Conservation (phyloP, 1,284 basidiomycete genomes). For the Hymenochaete sp. region DNA sequence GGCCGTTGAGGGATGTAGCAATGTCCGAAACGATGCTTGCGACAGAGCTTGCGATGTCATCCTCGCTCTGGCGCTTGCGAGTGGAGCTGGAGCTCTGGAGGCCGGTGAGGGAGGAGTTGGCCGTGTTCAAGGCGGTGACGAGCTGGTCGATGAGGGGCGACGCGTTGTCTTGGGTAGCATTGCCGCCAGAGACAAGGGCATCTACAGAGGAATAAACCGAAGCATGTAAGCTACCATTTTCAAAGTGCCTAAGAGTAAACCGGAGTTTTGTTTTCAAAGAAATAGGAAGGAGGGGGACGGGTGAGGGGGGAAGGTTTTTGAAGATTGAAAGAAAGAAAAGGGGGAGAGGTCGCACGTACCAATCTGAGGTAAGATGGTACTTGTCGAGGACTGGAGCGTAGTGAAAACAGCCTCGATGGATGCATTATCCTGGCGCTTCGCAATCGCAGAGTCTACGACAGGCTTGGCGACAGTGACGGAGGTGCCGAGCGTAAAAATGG, state of each 20-base stretch:
- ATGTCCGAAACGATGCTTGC: constrained; percentile 17
- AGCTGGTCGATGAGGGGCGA: constrained; percentile 16
- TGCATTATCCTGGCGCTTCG: constrained; percentile 6
- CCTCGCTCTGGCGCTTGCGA: constrained; percentile 2
- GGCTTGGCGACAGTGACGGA: background rate
- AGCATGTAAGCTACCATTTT: too few species aligned
- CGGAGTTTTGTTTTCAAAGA: too few species aligned
- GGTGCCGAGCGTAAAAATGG: background rate
- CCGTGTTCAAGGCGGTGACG: constrained; percentile 13
- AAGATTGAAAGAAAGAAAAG: background rate
- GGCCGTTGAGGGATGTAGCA: background rate
- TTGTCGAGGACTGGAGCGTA: constrained; percentile 10
- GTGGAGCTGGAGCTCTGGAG: constrained; percentile 13
- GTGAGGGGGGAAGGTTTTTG: too few species aligned
- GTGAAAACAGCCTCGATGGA: constrained; percentile 12
- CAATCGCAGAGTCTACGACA: background rate
- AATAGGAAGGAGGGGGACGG: background rate
- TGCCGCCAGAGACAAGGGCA: too few species aligned
- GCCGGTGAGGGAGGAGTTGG: constrained; percentile 14
- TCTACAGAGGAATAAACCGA: too few species aligned
- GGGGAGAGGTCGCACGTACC: constrained; percentile 9
- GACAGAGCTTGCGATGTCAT: constrained; percentile 16
- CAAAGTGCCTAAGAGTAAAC: too few species aligned
- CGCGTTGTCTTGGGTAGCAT: background rate
- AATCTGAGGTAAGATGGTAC: constrained; percentile 9